Base-by-base conservation (phyloP, 2,329 filamentous ascomycete genomes). In the Alternaria ethzedia region DNA sequence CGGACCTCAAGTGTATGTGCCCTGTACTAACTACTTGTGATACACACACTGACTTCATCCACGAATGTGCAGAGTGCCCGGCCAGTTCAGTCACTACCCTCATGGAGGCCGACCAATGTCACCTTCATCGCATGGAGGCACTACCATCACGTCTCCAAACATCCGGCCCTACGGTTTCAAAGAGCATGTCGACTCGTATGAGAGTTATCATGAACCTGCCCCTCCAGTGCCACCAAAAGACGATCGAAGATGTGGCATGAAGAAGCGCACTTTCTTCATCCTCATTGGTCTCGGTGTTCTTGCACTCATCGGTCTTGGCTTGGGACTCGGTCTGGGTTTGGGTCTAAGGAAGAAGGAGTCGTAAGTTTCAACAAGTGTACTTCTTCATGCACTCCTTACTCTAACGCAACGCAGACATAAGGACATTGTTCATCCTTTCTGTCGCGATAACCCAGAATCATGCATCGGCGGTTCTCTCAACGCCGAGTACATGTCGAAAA, bases 401-500 rank as follows among this genome's bases (percentile, higher is more conserved):
- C 52, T 67, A 23, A 67, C 36, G 26, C 44, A 12, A 20, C 36
- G 36, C 21, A 67, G 67, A 11, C 50, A 56, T 4, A 52, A 66
- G 5, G 46, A 57, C 15, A 23, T 55, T 6, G 32, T 58, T 2
- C 65, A 76, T 54, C 71, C 75, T 0, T 74, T 72, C 45, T 78
- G 75, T 61, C 66, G 61, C 25, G 58, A 65, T 0, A 66, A 78
- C 3, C 75, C 77, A 0, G 63, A 78, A 15, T 65, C 71, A 23
- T 78, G 74, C 28, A 79, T 83, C 23, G 82, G 82, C 15, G 81
- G 82, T 13, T 70, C 79, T 4, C 75, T 83, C 6, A 73, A 79
- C 50, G 70, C 78, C 1, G 61, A 74, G 0, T 83, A 81, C 60
- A 75, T 80, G 47, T 80, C 81, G 8, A 78, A 67, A 10, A 71